These are phyloP conservation scores for Botryotinia globosa DNA, from an alignment of 2,329 filamentous ascomycete species.

Conservation along the genomic window DNA sequence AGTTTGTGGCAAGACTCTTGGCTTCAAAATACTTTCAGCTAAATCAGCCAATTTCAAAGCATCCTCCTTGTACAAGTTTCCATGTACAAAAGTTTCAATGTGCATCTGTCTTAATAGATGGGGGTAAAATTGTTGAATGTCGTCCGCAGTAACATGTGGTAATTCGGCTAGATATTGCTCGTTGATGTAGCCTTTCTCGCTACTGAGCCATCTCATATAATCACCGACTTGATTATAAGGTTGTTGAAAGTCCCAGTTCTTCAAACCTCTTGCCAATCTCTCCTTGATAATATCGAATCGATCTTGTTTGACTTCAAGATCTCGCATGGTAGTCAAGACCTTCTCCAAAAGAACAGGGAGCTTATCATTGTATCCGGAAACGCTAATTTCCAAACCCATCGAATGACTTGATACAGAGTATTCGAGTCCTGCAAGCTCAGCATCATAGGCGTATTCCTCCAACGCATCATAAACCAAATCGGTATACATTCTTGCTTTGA, in stretches of 20 bases:
- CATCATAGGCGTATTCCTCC: conserved; percentile 93
- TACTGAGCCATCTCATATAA: conserved; percentile 76
- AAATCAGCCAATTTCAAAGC: conserved; percentile 81
- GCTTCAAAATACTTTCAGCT: conserved; percentile 73
- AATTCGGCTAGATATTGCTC: conserved; percentile 79
- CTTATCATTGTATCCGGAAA: conserved; percentile 96
- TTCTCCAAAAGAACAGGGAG: conserved; percentile 87
- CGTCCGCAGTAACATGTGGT: conserved; percentile 67
- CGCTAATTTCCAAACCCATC: conserved; percentile 71
- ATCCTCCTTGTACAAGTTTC: conserved; percentile 93
- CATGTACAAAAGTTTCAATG: conserved; percentile 84
- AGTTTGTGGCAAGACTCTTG: conserved; percentile 66
- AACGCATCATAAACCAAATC: conserved; percentile 85
- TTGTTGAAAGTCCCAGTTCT: conserved; percentile 84
- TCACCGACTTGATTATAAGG: conserved; percentile 86
- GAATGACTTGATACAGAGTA: conserved; percentile 75
- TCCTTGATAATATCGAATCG: conserved; percentile 92
- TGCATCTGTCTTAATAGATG: conserved; percentile 80
- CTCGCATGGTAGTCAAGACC: conserved; percentile 77
- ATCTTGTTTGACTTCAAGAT: conserved; percentile 79
- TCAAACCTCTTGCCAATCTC: conserved; percentile 69
- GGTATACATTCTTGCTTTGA: conserved; percentile 77
- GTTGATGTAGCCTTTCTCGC: conserved; percentile 73
- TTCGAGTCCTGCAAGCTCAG: conserved; percentile 83
- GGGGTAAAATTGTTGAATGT: conserved; percentile 73